Evolutionary conservation across 78 protist species (phyloP), one percentile per base, ranked within the genome.

Genomic region (Dictyostelium brefeldianum): DNA sequence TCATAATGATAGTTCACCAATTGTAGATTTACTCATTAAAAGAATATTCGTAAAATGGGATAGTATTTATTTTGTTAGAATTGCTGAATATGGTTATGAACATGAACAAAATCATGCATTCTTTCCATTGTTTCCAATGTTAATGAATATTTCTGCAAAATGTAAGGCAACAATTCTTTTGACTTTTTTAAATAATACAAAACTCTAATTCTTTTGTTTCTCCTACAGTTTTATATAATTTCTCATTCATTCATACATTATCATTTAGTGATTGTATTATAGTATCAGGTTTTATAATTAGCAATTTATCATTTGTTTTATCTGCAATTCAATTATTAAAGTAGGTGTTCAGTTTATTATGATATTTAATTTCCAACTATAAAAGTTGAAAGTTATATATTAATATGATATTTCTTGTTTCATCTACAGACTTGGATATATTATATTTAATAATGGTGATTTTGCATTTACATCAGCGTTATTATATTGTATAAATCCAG

Each of bases 31-130:
- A 10, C 10, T 78, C 3, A 77, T 87, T 11, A 62, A 77, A 31
- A 77, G 93, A 48, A 50, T 87, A 47, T 87, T 87, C 50, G 93
- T 77, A 2, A 91, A 83, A 74, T 91, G 95, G 95, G 95, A 91
- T 74, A 83, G 90, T 47, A 56, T 91, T 18, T 83, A 81, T 56
- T 83, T 65, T 20, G 43, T 69, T 27, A 62, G 95, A 56, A 91
- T 91, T 5, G 89, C 95, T 10, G 91, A 91, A 59, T 77, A 20
- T 65, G 78, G 78, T 22, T 91, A 91, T 56, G 84, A 83, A 41
- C 83, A 54, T 47, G 95, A 91, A 69, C 95, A 91, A 65, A 79
- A 70, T 46, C 95, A 91, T 54, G 95, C 95, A n/a, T 91, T 91
- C 83, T 91, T 91, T 27, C 95, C 95, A 17, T 17, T 81, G 3